Evolutionary conservation across 345 rosid species (phyloP), one percentile per base, ranked within the genome.

Genomic region (Gynandropsis gynandra): DNA sequence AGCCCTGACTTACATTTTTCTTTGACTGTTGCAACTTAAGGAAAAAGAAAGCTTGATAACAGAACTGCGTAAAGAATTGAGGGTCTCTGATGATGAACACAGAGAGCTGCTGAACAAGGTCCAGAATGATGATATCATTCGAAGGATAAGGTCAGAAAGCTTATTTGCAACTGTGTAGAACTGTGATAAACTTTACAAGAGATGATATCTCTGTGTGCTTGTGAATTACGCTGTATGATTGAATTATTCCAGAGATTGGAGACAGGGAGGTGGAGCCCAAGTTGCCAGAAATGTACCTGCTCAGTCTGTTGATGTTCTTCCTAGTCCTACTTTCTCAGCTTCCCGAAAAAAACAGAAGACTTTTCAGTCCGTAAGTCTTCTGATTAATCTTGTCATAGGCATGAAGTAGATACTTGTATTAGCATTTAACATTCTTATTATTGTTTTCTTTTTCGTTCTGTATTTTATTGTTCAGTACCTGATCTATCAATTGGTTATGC

Each of bases 31-130:
- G 20, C 40, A 24, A 24, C 52, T 58, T 71, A 92, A n/a, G 98
- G 98, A 92, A 59, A 92, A 92, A 65, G 97, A 87, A 72, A 71
- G 86, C 63, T 71, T 87, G 72, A 92, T 92, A 52, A 92, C 97
- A 29, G 98, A 92, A 57, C 80, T 92, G 47, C 81, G 98, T 67
- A 92, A 76, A 74, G 97, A 87, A 67, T 71, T 92, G 24, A 79
- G 95, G 69, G 95, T 92, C 13, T 92, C 98, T 42, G 95, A 92
- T 67, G 98, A 85, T 41, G 95, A 92, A 66, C 98, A 92, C 71
- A 80, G 98, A 66, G 93, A 87, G 64, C 85, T 87, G 52, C 68
- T 92, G 43, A 62, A 81, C 24, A 79, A 66, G 74, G 97, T 92
- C 70, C 80, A 87, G 64, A 72, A 77, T 45, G 98, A 92, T 50